These are phyloP conservation scores for Trichoderma brevicompactum DNA, from an alignment of 2,329 filamentous ascomycete genomes.

Conservation along the genomic window DNA sequence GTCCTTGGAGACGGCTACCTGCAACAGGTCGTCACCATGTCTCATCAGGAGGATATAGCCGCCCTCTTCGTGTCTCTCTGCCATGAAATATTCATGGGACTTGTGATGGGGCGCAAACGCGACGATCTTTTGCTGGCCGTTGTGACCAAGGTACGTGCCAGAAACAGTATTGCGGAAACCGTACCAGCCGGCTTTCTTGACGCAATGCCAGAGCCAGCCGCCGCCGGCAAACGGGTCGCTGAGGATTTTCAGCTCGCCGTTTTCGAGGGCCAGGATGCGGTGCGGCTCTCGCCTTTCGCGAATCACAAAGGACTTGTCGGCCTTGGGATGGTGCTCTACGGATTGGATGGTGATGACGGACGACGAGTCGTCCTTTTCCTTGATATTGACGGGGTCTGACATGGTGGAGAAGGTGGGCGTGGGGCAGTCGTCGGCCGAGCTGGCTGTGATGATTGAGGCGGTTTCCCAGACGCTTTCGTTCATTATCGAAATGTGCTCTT, in stretches of 20 bases:
- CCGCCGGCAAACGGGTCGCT: background rate
- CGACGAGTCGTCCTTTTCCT: background rate
- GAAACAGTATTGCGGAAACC: conserved; percentile 25
- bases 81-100: conserved; percentile 3
- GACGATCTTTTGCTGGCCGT: background rate
- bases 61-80: conserved; percentile 4
- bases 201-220: conserved; percentile 20
- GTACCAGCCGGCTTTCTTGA: conserved; percentile 16
- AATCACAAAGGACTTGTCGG: conserved; percentile 5
- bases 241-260: background rate
- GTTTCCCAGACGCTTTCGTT: background rate
- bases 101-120: background rate
- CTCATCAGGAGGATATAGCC: conserved; percentile 16
- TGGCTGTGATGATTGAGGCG: background rate
- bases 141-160: conserved; percentile 12
- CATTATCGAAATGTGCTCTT: background rate
- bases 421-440: background rate
- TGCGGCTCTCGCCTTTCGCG: background rate
- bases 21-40: background rate
- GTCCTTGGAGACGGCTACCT: background rate
- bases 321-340: conserved; percentile 5
- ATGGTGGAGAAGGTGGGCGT: background rate
- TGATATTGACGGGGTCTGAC: background rate
- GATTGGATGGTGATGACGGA: background rate
- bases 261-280: background rate